Percentiles rank a stretch among this genome's conserved stretches.
Evolutionary conservation across 148 eudicot species (phyloP).

Genomic region (Limonium bicolor): DNA sequence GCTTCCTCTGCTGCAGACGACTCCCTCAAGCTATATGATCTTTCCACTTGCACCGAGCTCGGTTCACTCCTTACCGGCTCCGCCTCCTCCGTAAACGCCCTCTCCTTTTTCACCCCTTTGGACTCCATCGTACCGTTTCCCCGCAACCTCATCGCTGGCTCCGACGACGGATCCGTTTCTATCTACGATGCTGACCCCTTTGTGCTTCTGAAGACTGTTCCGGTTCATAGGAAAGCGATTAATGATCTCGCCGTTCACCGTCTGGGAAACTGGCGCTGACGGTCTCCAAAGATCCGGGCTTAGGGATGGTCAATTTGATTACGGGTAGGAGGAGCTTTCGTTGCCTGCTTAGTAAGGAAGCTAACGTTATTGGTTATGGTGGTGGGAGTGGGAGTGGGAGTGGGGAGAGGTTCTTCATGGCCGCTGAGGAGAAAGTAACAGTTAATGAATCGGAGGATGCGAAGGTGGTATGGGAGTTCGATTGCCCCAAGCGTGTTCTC

Average conservation of each 20-base stretch:
- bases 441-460: conserved; percentile 79
- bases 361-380: conserved; percentile 35
- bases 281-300: conserved; percentile 49
- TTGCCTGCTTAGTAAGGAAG: conserved; percentile 57
- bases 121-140: conserved; percentile 39
- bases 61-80: conserved; percentile 52
- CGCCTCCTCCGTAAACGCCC: conserved; percentile 37
- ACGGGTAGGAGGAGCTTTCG: conserved; percentile 68
- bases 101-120: conserved; percentile 38
- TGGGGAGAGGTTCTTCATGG: conserved; percentile 71
- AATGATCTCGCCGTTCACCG: conserved; percentile 54
- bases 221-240: conserved; percentile 38
- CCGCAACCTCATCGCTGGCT: conserved; percentile 44
- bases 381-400: too few relatives aligned
- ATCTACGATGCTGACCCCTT: conserved; percentile 79
- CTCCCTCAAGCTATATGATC: conserved; percentile 78
- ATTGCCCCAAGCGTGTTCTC: conserved; percentile 35
- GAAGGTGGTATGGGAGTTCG: conserved; percentile 30
- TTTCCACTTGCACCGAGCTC: conserved; percentile 51
- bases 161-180: conserved; percentile 41
- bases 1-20: conserved; percentile 69
- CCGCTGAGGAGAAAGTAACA: conserved; percentile 36
- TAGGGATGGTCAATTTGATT: conserved; percentile 79
- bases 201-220: conserved; percentile 33
- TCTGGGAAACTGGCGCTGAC: conserved; percentile 58